Conservation (phyloP, 2,329 filamentous ascomycete genomes). For the Penicillium verrucosum region DNA sequence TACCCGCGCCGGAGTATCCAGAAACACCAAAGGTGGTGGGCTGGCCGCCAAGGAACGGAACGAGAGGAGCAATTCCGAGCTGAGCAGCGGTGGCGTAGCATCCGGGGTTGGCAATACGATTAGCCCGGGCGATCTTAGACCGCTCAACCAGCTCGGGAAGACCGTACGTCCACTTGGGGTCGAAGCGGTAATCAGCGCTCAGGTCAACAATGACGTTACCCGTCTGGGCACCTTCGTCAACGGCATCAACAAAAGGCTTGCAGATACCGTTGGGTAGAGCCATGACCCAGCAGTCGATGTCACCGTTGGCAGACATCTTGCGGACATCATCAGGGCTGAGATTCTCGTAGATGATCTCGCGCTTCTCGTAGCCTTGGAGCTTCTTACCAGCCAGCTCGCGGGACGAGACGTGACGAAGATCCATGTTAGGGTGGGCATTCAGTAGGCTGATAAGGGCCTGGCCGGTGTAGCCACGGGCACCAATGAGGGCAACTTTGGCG, state of each 20-base stretch:
- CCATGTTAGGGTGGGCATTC: constrained; percentile 83
- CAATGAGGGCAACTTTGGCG: constrained; percentile 80
- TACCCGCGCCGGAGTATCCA: constrained; percentile 91
- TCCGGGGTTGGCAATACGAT: constrained; percentile 84
- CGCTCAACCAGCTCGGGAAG: constrained; percentile 81
- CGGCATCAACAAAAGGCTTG: constrained; percentile 87
- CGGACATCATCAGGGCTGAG: constrained; percentile 81
- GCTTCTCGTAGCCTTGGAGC: constrained; percentile 85
- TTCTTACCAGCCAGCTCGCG: constrained; percentile 85
- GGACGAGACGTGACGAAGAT: constrained; percentile 86
- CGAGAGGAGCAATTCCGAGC: constrained; percentile 78
- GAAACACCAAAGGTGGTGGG: constrained; percentile 87
- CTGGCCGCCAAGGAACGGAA: constrained; percentile 72
- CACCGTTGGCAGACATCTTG: constrained; percentile 75
- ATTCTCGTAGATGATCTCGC: constrained; percentile 88
- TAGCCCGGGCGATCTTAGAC: constrained; percentile 71
- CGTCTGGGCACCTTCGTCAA: constrained; percentile 66
- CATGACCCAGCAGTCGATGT: constrained; percentile 97
- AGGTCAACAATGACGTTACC: constrained; percentile 84
- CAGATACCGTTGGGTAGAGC: constrained; percentile 93
- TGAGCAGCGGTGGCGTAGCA: constrained; percentile 95
- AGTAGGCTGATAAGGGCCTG: constrained; percentile 85
- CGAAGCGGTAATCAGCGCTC: constrained; percentile 94
- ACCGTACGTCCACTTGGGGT: constrained; percentile 80
- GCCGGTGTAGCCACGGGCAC: constrained; percentile 90